Base-by-base conservation (phyloP, 805 yeast species). In the Limtongozyma cylindracea region DNA sequence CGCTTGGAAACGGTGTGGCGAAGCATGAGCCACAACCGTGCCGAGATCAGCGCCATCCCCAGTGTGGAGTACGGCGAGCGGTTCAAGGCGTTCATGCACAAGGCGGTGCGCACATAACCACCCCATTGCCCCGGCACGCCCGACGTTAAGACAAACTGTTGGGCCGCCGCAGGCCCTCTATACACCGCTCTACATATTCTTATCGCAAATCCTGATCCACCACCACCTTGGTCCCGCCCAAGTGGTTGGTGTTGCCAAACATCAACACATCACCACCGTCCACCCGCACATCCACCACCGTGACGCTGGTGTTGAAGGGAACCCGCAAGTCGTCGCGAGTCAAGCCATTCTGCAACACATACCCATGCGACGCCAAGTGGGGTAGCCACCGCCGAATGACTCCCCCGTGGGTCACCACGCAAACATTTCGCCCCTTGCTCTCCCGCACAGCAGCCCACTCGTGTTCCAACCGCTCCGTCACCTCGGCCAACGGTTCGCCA, bases 51-150 rank as follows among this genome's bases (percentile, higher is more conserved):
- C 31, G 91, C 98, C 0, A 54, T 88, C 8, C 96, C 99, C 1
- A 82, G 96, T 0, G 35, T 37, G 5, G 96, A 82, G 33, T 88
- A 88, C 37, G 95, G 94, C 6, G 70, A 71, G 25, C 55, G 99
- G 34, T 82, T 88, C 39, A 50, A 70, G 27, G 50, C 53, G 11
- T 88, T 88, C 38, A 65, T 88, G 28, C 47, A 37, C 23, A 36
- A 32, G 15, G 49, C 54, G 6, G 33, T 32, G 6, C 6, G 17
- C 17, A n/a, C n/a, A n/a, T n/a, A n/a, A n/a, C n/a, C n/a, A n/a
- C n/a, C n/a, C n/a, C n/a, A n/a, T n/a, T n/a, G n/a, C n/a, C n/a
- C n/a, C n/a, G n/a, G n/a, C n/a, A n/a, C n/a, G n/a, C n/a, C n/a
- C n/a, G n/a, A n/a, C n/a, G n/a, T n/a, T n/a, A n/a, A n/a, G n/a